Percentiles rank a stretch among this genome's conserved stretches.
These are phyloP conservation scores for Termitomyces sp. DNA, from an alignment of 768 basidiomycete genomes.

Conservation along the genomic window DNA sequence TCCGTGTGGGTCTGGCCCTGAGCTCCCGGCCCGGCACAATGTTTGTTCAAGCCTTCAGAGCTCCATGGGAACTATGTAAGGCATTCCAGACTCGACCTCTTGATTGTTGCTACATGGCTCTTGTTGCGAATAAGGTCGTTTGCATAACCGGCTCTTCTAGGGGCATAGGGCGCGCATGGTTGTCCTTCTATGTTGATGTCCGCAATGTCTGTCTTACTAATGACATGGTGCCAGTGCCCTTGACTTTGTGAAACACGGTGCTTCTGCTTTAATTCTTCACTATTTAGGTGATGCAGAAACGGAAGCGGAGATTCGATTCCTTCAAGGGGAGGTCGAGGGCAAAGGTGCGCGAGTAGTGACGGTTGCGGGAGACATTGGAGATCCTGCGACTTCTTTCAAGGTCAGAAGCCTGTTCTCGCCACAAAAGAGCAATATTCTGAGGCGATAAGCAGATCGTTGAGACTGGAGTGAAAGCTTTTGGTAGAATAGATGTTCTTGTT, in stretches of 20 bases:
- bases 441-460: constrained; percentile 54
- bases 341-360: constrained; percentile 39
- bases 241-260: constrained; percentile 65
- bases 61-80: neutral
- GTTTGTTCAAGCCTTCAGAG: neutral
- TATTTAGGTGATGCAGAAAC: constrained; percentile 62
- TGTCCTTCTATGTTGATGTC: constrained; percentile 6
- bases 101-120: constrained; percentile 27
- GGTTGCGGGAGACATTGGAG: constrained; percentile 67
- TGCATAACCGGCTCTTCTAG: constrained; percentile 74
- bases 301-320: constrained; percentile 42
- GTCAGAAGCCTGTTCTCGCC: constrained; percentile 28
- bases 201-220: neutral
- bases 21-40: constrained; percentile 2
- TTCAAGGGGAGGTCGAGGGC: constrained; percentile 46
- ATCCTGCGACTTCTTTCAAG: constrained; percentile 52
- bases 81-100: neutral
- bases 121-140: constrained; percentile 57
- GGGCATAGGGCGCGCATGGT: constrained; percentile 72
- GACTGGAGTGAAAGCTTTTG: constrained; percentile 56
- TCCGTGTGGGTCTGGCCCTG: constrained; percentile 2
- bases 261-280: constrained; percentile 62
- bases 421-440: neutral
- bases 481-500: constrained; percentile 57
- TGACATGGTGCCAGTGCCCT: constrained; percentile 37